These are phyloP conservation scores for Cryptococcus wingfieldii DNA, from an alignment of 1,284 basidiomycete genomes.

Conservation along the genomic window DNA sequence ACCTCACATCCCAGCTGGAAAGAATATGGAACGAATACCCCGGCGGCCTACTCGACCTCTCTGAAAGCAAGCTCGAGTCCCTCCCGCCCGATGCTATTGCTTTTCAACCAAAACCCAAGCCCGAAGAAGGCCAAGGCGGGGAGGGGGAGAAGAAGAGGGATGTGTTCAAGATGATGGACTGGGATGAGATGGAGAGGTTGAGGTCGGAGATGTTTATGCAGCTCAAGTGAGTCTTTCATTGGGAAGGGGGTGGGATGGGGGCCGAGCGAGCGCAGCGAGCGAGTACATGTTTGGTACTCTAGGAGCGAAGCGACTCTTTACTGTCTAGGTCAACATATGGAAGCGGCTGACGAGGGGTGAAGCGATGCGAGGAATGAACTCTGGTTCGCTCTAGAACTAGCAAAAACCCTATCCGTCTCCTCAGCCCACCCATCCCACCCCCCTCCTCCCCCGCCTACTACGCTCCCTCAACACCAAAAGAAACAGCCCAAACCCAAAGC, in stretches of 20 bases:
- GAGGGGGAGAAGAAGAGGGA: conserved; percentile 13
- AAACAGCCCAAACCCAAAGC: conserved; percentile 3
- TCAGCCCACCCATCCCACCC: conserved; percentile 25
- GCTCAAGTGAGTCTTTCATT: conserved; percentile 30
- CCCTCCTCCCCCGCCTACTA: conserved; percentile 24
- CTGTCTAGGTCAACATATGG: too few species aligned
- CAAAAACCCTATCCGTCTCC: conserved; percentile 32
- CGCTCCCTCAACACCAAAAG: neutral
- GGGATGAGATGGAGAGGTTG: conserved; percentile 39
- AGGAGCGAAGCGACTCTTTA: neutral
- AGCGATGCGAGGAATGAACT: conserved; percentile 44
- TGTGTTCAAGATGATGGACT: conserved; percentile 23
- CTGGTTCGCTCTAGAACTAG: conserved; percentile 43
- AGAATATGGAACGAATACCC: conserved; percentile 45
- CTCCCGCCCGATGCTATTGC: conserved; percentile 18
- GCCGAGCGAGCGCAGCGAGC: too few species aligned
- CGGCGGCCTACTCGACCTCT: conserved; percentile 35
- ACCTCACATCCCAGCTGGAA: conserved; percentile 30
- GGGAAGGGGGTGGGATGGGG: too few species aligned
- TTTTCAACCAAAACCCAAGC: conserved; percentile 8
- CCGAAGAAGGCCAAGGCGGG: neutral
- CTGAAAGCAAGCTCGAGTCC: conserved; percentile 21
- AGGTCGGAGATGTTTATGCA: conserved; percentile 30
- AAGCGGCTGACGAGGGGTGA: neutral
- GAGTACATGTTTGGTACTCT: neutral